These are phyloP conservation scores for Omphalotus guepiniiformis DNA, from an alignment of 768 basidiomycete species.

Conservation along the genomic window DNA sequence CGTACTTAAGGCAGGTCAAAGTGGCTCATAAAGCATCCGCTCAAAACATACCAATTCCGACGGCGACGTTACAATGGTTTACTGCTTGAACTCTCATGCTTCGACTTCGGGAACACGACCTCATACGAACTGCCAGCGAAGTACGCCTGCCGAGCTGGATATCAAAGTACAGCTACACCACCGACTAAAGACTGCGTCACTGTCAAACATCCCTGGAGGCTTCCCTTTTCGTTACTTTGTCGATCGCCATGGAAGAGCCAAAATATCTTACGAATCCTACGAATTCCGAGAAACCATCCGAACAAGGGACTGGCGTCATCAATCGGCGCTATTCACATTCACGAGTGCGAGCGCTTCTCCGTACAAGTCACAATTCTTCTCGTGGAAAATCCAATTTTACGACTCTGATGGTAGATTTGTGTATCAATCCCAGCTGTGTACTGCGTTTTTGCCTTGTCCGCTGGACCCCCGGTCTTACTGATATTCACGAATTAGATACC, in stretches of 20 bases:
- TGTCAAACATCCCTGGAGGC: conserved; percentile 28
- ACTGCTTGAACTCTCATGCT: too few species aligned
- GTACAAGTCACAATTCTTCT: conserved; percentile 17
- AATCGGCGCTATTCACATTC: conserved; percentile 14
- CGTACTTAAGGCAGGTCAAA: too few species aligned
- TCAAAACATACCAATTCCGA: too few species aligned
- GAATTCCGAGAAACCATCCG: conserved; percentile 24
- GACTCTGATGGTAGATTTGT: neutral
- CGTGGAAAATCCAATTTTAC: conserved; percentile 25
- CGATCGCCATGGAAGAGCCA: conserved; percentile 17
- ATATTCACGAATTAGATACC: conserved; percentile 15
- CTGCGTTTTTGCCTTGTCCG: conserved; percentile 21
- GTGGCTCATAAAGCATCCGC: too few species aligned
- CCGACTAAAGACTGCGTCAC: conserved; percentile 23
- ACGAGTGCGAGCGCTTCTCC: neutral
- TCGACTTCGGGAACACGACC: too few species aligned
- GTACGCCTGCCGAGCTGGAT: too few species aligned
- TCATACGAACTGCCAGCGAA: too few species aligned
- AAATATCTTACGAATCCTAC: conserved; percentile 29
- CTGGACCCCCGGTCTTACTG: conserved; percentile 7
- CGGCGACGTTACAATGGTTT: too few species aligned
- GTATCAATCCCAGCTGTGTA: conserved; percentile 10
- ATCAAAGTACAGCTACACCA: neutral
- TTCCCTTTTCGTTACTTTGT: conserved; percentile 32
- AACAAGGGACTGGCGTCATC: conserved; percentile 21